Evolutionary conservation across 306 rosid genomes (phyloP), one percentile per base, ranked within the genome.

Genomic region (Cyclanthera cordifolia): DNA sequence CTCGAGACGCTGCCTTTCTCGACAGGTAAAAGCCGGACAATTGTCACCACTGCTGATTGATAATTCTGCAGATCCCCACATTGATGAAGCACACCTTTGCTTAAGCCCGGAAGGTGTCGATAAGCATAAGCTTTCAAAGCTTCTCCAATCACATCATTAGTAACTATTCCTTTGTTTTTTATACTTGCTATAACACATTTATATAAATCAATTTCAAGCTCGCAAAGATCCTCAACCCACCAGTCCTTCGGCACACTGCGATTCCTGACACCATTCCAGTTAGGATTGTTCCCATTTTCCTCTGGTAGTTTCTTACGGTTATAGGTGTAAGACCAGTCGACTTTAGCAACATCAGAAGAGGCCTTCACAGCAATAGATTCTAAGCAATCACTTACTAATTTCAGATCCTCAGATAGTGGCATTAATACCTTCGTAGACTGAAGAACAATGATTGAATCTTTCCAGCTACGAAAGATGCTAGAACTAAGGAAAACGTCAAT

Each of bases 141-240:
- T 78, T 90, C 99, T 6, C 99, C 99, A 8, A 94, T 84, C 54
- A 94, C 96, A 70, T 88, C 96, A 74, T 74, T 76, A 32, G 83
- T 73, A 32, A 86, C 78, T 53, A 74, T 43, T 16, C 68, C 84
- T 78, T 82, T 90, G 74, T 67, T 54, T 70, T 83, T 90, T 70
- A 94, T 85, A 78, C 41, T 78, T 7, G 65, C 46, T 64, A 94
- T 69, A 58, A 90, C 97, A 7, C 80, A 82, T 73, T 83, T 85
- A 64, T 78, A 94, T 37, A 90, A 73, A 75, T 90, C 95, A 71
- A 85, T 89, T 74, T 90, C 96, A 58, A 94, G 99, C 77, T 94
- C 97, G 48, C 96, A 94, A 72, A 94, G 76, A 73, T 90, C 97
- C 81, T 86, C 97, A 73, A 88, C 96, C 99, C 99, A 94, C 99